These are phyloP conservation scores for Fusarium beomiforme DNA, from an alignment of 2,329 filamentous ascomycete genomes.

Conservation along the genomic window DNA sequence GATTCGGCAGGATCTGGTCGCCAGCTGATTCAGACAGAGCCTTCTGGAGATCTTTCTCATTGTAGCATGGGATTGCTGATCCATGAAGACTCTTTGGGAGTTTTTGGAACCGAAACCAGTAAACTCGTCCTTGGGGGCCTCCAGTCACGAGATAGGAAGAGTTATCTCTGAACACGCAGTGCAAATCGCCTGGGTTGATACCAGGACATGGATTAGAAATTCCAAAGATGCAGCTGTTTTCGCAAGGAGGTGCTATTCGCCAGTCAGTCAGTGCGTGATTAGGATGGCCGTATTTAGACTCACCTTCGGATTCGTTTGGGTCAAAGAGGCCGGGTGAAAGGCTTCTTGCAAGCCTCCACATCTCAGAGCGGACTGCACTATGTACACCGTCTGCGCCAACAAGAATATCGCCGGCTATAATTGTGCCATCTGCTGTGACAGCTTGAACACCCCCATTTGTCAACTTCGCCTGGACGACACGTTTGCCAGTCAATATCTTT, in stretches of 20 bases:
- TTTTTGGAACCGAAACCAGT: slow-evolving; percentile 6
- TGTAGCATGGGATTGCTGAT: neutral
- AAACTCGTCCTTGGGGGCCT: neutral
- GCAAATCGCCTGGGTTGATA: neutral
- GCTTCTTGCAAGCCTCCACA: neutral
- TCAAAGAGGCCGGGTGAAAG: neutral
- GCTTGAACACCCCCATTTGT: neutral
- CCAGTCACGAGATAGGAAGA: neutral
- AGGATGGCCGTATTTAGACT: neutral
- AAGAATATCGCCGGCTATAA: neutral
- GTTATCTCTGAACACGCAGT: neutral
- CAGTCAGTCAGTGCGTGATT: neutral
- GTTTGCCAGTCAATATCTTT: neutral
- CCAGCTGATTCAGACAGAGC: neutral
- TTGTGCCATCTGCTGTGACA: neutral
- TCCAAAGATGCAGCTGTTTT: neutral
- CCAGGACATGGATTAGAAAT: neutral
- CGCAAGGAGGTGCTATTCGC: neutral
- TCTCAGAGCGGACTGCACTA: neutral
- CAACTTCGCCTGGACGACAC: neutral
- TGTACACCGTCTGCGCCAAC: neutral
- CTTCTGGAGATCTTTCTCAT: neutral
- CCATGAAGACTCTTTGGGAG: neutral
- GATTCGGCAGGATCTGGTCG: neutral
- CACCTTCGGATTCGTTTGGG: neutral